A percentile compares a stretch with the other conserved stretches of the same genome.
These are phyloP conservation scores for Thielaviopsis ethacetica DNA, from an alignment of 2,329 filamentous ascomycete species.

Conservation along the genomic window DNA sequence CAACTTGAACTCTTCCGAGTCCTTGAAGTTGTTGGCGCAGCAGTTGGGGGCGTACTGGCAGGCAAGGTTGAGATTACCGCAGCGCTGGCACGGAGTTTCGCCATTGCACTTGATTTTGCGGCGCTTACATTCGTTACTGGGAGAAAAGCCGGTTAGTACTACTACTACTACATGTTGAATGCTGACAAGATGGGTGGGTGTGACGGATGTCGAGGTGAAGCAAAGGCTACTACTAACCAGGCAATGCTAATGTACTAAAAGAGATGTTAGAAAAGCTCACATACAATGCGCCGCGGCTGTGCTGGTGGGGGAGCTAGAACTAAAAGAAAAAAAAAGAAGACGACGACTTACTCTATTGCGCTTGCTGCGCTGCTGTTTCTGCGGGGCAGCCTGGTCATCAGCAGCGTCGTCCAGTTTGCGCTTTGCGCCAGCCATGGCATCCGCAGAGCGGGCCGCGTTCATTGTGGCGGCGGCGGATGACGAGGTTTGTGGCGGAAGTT, in stretches of 20 bases:
- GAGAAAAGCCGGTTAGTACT: slow-evolving; percentile 3
- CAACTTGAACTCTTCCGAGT: slow-evolving; percentile 76
- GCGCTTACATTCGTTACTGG: slow-evolving; percentile 57
- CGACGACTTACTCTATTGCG: slow-evolving; percentile 35
- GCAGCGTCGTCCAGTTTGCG: slow-evolving; percentile 21
- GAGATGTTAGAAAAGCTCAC: background rate
- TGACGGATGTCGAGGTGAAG: slow-evolving; percentile 5
- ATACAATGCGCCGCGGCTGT: background rate
- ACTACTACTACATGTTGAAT: slow-evolving; percentile 7
- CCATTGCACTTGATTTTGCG: slow-evolving; percentile 63
- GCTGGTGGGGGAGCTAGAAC: background rate
- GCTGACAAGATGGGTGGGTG: background rate
- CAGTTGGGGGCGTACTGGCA: slow-evolving; percentile 53
- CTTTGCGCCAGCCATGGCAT: slow-evolving; percentile 15
- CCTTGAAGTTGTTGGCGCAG: slow-evolving; percentile 67
- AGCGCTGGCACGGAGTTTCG: slow-evolving; percentile 49
- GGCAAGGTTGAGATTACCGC: slow-evolving; percentile 48
- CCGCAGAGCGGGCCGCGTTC: background rate
- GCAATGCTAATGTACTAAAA: slow-evolving; percentile 43
- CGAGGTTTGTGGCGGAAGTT: no score
- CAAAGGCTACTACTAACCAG: slow-evolving; percentile 27
- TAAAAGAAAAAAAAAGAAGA: no score
- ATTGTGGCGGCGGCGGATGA: no score
- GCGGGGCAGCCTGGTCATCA: slow-evolving; percentile 22
- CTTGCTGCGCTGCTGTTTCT: slow-evolving; percentile 41